Base-by-base conservation (phyloP, 176 grass and related monocot genomes). In the Panicum miliaceum region DNA sequence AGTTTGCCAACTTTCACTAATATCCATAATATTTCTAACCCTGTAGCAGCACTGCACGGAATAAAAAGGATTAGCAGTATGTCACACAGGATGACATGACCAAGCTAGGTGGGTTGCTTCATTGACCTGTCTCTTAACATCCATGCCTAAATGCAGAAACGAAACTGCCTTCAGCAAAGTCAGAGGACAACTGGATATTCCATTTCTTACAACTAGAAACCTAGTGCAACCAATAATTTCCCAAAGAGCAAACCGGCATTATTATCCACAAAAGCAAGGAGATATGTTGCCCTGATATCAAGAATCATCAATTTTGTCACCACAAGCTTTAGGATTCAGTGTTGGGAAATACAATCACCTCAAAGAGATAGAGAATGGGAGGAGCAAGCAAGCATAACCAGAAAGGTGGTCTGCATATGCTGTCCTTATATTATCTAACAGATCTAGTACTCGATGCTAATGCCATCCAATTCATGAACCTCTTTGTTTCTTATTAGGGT, bases 361-460 rank as follows among this genome's bases (percentile, higher is more conserved):
- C 65, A 73, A 85, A 71, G 56, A 59, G 57, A 78, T 27, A 90
- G 40, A 89, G 41, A 73, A 73, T 73, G 65, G 58, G 79, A 83
- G 67, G 88, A 83, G 84, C 59, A 73, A 86, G 88, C 84, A 90
- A 90, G 84, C 88, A 90, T 82, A 71, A 90, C 56, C 42, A 60
- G 84, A 90, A 90, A 90, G 79, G 80, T 42, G 56, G 8, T 0
- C 4, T 32, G 48, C 65, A 83, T 66, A 78, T 73, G 64, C 45
- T 27, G n/a, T 86, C 82, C 70, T 63, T 53, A 7, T 19, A 65
- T 85, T 64, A 32, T 90, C 66, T 47, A 59, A 61, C 16, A 77
- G 46, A 90, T 83, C 47, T 62, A 65, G 72, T 90, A 90, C 72
- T 48, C 38, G 18, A 71, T 65, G 58, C 68, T 86, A 90, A 79